phyloP scores from a whole-genome alignment of 1,139 yeast genomes.

The Citeromyces hawaiiensis region DNA sequence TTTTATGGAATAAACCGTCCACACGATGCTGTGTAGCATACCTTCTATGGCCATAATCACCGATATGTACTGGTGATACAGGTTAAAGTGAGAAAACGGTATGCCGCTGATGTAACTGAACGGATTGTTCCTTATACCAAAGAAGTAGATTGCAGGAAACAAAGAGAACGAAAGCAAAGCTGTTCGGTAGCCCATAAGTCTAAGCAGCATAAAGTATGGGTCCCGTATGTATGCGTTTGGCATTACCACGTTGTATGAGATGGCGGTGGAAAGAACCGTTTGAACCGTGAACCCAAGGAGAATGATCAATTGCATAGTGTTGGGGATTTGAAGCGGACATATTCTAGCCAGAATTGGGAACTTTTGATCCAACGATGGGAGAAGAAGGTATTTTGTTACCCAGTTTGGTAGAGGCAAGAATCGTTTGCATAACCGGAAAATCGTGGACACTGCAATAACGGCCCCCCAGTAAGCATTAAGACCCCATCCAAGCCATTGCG shows the following conservation, averaged over 20 bases:
- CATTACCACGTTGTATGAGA: conserved; percentile 21
- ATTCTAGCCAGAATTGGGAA: conserved; percentile 20
- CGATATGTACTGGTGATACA: conserved; percentile 31
- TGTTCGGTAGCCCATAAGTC: conserved; percentile 39
- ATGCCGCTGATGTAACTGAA: conserved; percentile 36
- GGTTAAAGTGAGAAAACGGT: conserved; percentile 29
- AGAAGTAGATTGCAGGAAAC: conserved; percentile 36
- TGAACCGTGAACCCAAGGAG: conserved; percentile 23
- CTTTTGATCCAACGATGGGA: conserved; percentile 22
- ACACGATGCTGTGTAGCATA: conserved; percentile 11
- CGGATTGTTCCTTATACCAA: conserved; percentile 50
- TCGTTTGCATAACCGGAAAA: conserved; percentile 11
- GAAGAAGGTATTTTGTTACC: conserved; percentile 18
- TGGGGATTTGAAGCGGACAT: conserved; percentile 24
- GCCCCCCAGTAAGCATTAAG: conserved; percentile 23
- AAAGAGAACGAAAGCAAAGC: conserved; percentile 34
- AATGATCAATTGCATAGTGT: conserved; percentile 29
- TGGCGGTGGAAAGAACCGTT: conserved; percentile 20
- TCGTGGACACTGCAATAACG: conserved; percentile 13
- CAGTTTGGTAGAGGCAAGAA: conserved; percentile 12
- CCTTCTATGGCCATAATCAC: conserved; percentile 19
- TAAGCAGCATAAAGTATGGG: conserved; percentile 20
- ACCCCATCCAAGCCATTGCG: conserved; percentile 28
- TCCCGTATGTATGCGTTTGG: conserved; percentile 29
- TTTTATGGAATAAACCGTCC: conserved; percentile 12